phyloP scores from a whole-genome alignment of 306 rosid species.

The Quercus variabilis region DNA sequence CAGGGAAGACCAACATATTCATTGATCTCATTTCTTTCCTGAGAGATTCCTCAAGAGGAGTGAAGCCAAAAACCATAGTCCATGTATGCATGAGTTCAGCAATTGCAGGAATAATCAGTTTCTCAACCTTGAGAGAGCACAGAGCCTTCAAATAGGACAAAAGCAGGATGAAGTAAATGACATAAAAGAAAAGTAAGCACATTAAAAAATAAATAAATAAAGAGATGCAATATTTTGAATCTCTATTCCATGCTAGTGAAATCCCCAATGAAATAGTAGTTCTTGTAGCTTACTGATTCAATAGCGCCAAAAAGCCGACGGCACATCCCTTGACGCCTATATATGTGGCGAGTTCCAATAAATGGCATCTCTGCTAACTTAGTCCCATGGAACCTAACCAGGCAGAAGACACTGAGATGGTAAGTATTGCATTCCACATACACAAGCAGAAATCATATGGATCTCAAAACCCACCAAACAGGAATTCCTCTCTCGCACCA shows the following conservation, averaged over 20 bases:
- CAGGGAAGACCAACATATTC: slow-evolving; percentile 96
- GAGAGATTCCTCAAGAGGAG: slow-evolving; percentile 63
- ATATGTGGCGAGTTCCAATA: slow-evolving; percentile 92
- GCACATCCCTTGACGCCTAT: slow-evolving; percentile 99
- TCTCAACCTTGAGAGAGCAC: slow-evolving; percentile 73
- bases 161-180: slow-evolving; percentile 17
- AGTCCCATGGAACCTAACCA: slow-evolving; percentile 92
- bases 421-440: slow-evolving; percentile 14
- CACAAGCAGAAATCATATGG: background rate
- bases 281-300: slow-evolving; percentile 61
- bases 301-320: slow-evolving; percentile 89
- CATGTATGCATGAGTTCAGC: slow-evolving; percentile 83
- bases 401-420: slow-evolving; percentile 13
- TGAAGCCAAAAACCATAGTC: slow-evolving; percentile 82
- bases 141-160: slow-evolving; percentile 55
- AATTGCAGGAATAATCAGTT: slow-evolving; percentile 90
- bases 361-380: slow-evolving; percentile 95
- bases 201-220: background rate
- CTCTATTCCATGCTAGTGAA: slow-evolving; percentile 9
- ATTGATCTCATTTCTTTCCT: slow-evolving; percentile 69
- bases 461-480: slow-evolving; percentile 4
- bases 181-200: slow-evolving; percentile 13
- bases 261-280: slow-evolving; percentile 19
- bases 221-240: slow-evolving; percentile 1
- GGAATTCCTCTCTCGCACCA: background rate